Evolutionary conservation across 2,329 filamentous ascomycete genomes (phyloP), one percentile per base, ranked within the genome.

Genomic region (Pseudogymnoascus sp.): DNA sequence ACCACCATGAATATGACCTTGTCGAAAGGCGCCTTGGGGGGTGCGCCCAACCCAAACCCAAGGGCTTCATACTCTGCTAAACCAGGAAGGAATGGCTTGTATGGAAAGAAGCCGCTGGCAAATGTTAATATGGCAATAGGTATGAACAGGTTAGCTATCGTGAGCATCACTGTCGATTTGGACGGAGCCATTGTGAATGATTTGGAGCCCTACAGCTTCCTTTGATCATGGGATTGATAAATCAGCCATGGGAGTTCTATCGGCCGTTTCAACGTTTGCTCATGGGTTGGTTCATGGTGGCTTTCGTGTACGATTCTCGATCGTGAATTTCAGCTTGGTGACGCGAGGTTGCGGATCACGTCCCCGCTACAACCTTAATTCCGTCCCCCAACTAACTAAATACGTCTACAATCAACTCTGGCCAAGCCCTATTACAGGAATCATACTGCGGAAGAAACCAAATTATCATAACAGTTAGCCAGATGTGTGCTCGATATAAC

Each of bases 1-100:
- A 99, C 89, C 5, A 99, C 92, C 93, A 99, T 97, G 75, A 99
- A 97, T 61, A 99, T 81, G 61, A 97, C 80, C 71, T 88, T 92
- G 75, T 97, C 87, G 74, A 99, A 99, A 0, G 89, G 86, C 35
- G 90, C 83, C 59, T 80, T 76, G 2, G 89, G 86, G 5, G 81
- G 81, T 55, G 76, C 71, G 18, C 79, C 85, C 77, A 83, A 80
- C 59, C 80, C 76, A 77, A 83, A 80, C 55, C 80, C 76, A 28
- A 83, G 72, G 59, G 81, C 71, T 65, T 85, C 82, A 75, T 87
- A 89, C 66, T 83, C 79, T 8, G 95, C 93, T 55, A 96, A 79
- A 3, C 95, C 95, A 9, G 93, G 87, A 58, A 99, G 81, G 67
- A 96, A 89, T 2, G 95, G 92, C 72, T 99, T 99, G 77, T 97